Evolutionary conservation across 345 rosid species (phyloP).

Genomic region (Brassica carinata): DNA sequence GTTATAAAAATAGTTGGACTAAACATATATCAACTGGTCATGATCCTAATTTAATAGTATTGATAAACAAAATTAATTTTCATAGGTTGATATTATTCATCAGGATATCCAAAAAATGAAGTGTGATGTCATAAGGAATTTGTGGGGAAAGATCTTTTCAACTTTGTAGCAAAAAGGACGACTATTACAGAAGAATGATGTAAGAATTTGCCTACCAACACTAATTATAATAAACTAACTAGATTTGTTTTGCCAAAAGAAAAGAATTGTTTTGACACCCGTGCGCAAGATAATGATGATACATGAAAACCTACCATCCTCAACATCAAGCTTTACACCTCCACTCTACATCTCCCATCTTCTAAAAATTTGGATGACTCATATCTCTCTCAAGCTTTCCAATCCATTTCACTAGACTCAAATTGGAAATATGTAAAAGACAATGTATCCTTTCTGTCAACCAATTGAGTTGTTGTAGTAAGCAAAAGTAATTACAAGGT

Average conservation of each 20-base stretch:
- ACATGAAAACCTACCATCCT: slow-evolving; percentile 18
- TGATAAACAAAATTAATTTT: too few relatives aligned
- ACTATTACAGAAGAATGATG: slow-evolving; percentile 22
- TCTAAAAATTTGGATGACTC: slow-evolving; percentile 24
- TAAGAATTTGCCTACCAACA: slow-evolving; percentile 42
- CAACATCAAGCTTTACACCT: slow-evolving; percentile 17
- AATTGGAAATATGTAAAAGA: slow-evolving; percentile 21
- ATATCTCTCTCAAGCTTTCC: slow-evolving; percentile 21
- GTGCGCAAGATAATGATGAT: slow-evolving; percentile 33
- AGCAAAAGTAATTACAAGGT: slow-evolving; percentile 18
- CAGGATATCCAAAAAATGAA: too few relatives aligned
- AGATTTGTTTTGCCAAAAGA: slow-evolving; percentile 15
- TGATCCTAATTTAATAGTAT: too few relatives aligned
- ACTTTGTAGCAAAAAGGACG: background rate
- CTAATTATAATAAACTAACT: slow-evolving; percentile 13
- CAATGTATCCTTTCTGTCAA: slow-evolving; percentile 9
- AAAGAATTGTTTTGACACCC: slow-evolving; percentile 7
- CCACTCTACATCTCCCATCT: slow-evolving; percentile 26
- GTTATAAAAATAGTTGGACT: too few relatives aligned
- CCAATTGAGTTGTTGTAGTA: slow-evolving; percentile 18
- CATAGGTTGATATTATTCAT: too few relatives aligned
- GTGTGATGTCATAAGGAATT: too few relatives aligned
- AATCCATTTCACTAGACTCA: slow-evolving; percentile 8
- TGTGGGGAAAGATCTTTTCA: too few relatives aligned
- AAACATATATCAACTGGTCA: too few relatives aligned